A percentile compares a stretch with the other conserved stretches of the same genome.
Evolutionary conservation across 2,329 filamentous ascomycete genomes (phyloP).

Genomic region (Elsinoe ampelina): DNA sequence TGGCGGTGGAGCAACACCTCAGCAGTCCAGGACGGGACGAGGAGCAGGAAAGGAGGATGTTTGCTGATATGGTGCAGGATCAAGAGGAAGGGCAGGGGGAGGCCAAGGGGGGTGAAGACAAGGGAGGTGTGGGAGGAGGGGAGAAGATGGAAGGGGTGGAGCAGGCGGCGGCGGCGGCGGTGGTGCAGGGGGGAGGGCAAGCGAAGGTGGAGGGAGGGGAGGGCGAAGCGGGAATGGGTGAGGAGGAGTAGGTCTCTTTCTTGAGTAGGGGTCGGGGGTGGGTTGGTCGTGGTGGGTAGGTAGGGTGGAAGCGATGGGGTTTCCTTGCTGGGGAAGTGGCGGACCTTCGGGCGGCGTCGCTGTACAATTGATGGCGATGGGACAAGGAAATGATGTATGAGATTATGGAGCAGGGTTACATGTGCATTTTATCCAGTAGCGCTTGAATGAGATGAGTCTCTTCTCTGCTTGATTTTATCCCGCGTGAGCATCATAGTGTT

Average conservation of each 20-base stretch:
- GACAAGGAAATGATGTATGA: neutral
- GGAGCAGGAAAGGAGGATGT: slow-evolving; percentile 25
- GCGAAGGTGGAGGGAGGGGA: neutral
- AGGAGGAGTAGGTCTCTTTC: neutral
- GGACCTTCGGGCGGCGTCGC: neutral
- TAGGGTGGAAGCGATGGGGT: neutral
- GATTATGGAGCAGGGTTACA: neutral
- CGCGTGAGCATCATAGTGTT: too few relatives aligned
- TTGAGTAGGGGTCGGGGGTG: neutral
- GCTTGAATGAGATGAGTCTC: neutral
- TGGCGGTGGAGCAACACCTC: slow-evolving; percentile 22
- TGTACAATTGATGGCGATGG: neutral
- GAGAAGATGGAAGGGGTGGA: slow-evolving; percentile 1
- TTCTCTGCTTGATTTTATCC: too few relatives aligned
- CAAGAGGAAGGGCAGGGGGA: slow-evolving; percentile 16
- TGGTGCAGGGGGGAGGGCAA: neutral
- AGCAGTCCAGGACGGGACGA: slow-evolving; percentile 21
- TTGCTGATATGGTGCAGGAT: slow-evolving; percentile 29
- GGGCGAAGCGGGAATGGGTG: neutral
- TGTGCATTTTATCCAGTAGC: neutral
- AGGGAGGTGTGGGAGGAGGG: neutral
- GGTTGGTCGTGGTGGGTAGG: neutral
- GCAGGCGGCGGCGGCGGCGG: neutral
- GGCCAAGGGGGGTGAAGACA: slow-evolving; percentile 6
- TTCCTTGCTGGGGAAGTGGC: neutral